These are phyloP conservation scores for Lolium perenne DNA, from an alignment of 176 grass and related monocot genomes.

Conservation along the genomic window DNA sequence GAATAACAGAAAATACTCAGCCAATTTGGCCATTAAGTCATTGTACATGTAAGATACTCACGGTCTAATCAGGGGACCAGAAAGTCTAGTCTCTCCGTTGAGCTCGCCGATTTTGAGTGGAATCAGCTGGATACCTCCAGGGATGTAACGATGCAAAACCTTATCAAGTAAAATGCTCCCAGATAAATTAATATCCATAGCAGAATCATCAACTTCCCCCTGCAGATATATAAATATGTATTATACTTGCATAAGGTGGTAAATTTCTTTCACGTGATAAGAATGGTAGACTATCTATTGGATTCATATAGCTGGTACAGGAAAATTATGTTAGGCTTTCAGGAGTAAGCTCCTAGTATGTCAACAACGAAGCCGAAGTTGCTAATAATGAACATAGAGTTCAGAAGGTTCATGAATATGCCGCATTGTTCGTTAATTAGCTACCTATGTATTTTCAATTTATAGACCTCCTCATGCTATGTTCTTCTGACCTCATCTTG, in stretches of 20 bases:
- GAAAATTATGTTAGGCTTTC: conserved; percentile 24
- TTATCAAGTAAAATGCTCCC: conserved; percentile 95
- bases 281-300: conserved; percentile 22
- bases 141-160: conserved; percentile 80
- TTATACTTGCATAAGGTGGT: conserved; percentile 39
- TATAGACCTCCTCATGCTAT: conserved; percentile 6
- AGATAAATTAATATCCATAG: conserved; percentile 97
- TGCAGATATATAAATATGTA: conserved; percentile 54
- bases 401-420: conserved; percentile 20
- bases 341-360: neutral
- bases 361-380: conserved; percentile 11
- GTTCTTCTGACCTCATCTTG: conserved; percentile 4
- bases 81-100: conserved; percentile 98
- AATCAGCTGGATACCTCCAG: conserved; percentile 75
- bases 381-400: conserved; percentile 32
- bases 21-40: conserved; percentile 14
- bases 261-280: conserved; percentile 36
- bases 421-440: neutral
- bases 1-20: conserved; percentile 20
- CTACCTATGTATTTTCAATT: conserved; percentile 23
- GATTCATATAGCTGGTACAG: neutral
- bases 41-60: conserved; percentile 58
- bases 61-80: conserved; percentile 86
- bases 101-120: conserved; percentile 92
- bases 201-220: conserved; percentile 90